These are phyloP conservation scores for Xanthoparmelia taractica DNA, from an alignment of 495 filamentous ascomycete genomes.

Conservation along the genomic window DNA sequence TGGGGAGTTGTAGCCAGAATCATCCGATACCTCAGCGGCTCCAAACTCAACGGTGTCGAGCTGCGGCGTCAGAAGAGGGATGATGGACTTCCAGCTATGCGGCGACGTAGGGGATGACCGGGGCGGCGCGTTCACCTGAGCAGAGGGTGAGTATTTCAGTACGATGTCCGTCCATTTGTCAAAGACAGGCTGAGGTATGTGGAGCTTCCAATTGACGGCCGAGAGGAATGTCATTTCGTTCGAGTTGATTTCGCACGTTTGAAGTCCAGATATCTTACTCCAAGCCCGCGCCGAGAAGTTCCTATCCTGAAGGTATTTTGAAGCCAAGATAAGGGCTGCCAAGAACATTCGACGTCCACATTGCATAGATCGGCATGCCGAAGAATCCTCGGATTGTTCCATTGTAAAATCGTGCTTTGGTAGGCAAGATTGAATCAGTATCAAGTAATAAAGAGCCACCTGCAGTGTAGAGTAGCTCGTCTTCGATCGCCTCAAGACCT, in stretches of 20 bases:
- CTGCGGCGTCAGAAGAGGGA: conserved; percentile 72
- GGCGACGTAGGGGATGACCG: conserved; percentile 37
- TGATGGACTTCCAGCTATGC: conserved; percentile 63
- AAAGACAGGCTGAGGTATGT: conserved; percentile 81
- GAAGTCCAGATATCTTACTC: conserved; percentile 95
- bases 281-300: conserved; percentile 96
- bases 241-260: conserved; percentile 85
- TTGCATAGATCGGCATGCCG: conserved; percentile 72
- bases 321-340: conserved; percentile 83
- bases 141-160: conserved; percentile 67
- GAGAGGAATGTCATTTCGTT: conserved; percentile 91
- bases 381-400: conserved; percentile 72
- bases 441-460: conserved; percentile 91
- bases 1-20: conserved; percentile 23
- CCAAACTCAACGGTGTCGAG: conserved; percentile 53
- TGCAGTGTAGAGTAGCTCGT: conserved; percentile 97
- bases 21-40: conserved; percentile 33
- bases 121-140: conserved; percentile 52
- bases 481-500: conserved; percentile 86
- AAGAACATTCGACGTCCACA: conserved; percentile 98
- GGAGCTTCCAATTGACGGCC: conserved; percentile 88
- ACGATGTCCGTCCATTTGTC: conserved; percentile 91
- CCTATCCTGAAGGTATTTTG: conserved; percentile 95
- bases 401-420: conserved; percentile 76
- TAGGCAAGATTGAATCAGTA: conserved; percentile 87